Evolutionary conservation across 108 stramenopile genomes (phyloP).

Genomic region (Tribonema minus): DNA sequence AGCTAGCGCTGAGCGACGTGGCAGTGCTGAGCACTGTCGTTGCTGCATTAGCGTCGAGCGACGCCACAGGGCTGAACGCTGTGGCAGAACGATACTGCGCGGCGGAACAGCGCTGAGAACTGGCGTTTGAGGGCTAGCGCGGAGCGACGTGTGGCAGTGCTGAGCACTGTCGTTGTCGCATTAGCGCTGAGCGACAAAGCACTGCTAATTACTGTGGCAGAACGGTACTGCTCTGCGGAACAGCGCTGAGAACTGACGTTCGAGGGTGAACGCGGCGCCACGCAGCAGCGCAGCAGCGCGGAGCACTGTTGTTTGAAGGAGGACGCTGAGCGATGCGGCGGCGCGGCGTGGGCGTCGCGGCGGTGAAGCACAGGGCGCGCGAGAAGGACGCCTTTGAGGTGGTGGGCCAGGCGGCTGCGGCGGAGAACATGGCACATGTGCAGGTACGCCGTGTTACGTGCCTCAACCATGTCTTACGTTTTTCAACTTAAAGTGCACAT

Average conservation of each 20-base stretch:
- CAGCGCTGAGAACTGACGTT: background rate
- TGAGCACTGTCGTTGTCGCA: background rate
- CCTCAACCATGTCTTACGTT: too few species aligned
- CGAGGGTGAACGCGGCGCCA: background rate
- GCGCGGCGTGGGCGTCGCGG: slow-evolving; percentile 42
- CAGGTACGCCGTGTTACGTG: too few species aligned
- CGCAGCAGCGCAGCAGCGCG: background rate
- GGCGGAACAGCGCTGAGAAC: background rate
- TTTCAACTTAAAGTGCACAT: too few species aligned
- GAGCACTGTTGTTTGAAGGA: background rate
- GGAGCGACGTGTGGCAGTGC: background rate
- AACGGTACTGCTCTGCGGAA: background rate
- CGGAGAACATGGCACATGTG: slow-evolving; percentile 41
- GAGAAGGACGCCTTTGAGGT: slow-evolving; percentile 40
- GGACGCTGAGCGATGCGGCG: slow-evolving; percentile 24
- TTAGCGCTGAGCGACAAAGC: background rate
- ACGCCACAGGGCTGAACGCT: background rate
- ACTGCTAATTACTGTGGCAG: background rate
- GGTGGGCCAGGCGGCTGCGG: slow-evolving; percentile 50
- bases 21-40: background rate
- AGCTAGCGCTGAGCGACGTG: background rate
- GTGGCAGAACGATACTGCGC: background rate
- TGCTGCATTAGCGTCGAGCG: background rate
- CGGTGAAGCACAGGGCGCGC: slow-evolving; percentile 45
- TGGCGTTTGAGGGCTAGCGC: background rate